These are phyloP conservation scores for Ophiostoma ulmi DNA, from an alignment of 2,329 filamentous ascomycete genomes.

Conservation along the genomic window DNA sequence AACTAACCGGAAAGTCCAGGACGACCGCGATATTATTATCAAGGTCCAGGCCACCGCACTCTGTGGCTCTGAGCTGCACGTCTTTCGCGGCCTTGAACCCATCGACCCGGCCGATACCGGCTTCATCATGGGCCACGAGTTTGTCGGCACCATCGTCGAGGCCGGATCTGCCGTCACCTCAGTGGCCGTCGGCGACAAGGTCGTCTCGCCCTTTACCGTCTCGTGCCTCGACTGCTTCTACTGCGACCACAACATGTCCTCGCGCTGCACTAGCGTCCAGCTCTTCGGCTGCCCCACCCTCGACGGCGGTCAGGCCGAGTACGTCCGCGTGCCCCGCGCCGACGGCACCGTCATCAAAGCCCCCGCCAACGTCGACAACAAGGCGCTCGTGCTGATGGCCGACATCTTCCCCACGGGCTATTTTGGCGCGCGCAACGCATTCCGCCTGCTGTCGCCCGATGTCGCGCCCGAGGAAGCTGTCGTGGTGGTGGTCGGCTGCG, in stretches of 20 bases:
- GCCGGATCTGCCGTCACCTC: slow-evolving; percentile 62
- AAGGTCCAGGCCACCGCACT: slow-evolving; percentile 78
- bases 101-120: slow-evolving; percentile 45
- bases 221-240: slow-evolving; percentile 81
- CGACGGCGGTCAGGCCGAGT: slow-evolving; percentile 79
- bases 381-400: slow-evolving; percentile 78
- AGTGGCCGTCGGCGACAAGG: slow-evolving; percentile 66
- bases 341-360: slow-evolving; percentile 76
- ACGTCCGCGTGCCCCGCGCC: slow-evolving; percentile 72
- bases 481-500: slow-evolving; percentile 78
- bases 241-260: slow-evolving; percentile 70
- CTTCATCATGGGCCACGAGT: slow-evolving; percentile 76
- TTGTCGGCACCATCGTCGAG: slow-evolving; percentile 69
- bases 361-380: slow-evolving; percentile 64
- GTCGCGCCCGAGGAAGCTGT: slow-evolving; percentile 58
- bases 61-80: slow-evolving; percentile 87
- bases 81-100: slow-evolving; percentile 72
- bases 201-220: slow-evolving; percentile 78
- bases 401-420: slow-evolving; percentile 88
- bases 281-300: slow-evolving; percentile 66
- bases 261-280: slow-evolving; percentile 64
- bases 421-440: slow-evolving; percentile 75
- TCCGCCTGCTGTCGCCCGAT: slow-evolving; percentile 54
- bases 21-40: slow-evolving; percentile 71
- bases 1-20: slow-evolving; percentile 47